Conservation (phyloP, 306 rosid genomes). For the Castanea mollissima region DNA sequence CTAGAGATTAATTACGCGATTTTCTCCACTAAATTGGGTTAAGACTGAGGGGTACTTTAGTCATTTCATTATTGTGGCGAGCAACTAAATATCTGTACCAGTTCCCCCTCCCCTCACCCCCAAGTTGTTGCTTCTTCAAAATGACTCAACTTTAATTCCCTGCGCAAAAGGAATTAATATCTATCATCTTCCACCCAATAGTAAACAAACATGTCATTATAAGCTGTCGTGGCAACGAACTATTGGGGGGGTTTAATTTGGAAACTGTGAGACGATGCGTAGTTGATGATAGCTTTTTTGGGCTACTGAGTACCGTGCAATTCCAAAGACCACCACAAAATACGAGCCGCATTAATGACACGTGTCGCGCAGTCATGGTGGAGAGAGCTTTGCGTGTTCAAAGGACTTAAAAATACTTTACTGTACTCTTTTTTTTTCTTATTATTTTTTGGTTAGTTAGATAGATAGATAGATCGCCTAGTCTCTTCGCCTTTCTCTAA, state of each 20-base stretch:
- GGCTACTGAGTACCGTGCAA: too few relatives aligned
- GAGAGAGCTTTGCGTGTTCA: not conserved
- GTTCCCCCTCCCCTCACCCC: not conserved
- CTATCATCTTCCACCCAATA: not conserved
- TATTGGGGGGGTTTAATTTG: not conserved
- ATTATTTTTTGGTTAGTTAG: too few relatives aligned
- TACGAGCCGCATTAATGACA: not conserved
- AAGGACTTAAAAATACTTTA: not conserved
- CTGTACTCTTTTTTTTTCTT: too few relatives aligned
- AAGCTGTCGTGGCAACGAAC: not conserved
- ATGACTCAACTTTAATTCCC: not conserved
- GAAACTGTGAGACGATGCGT: not conserved
- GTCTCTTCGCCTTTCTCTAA: too few relatives aligned
- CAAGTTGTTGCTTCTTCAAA: not conserved
- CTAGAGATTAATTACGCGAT: not conserved
- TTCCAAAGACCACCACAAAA: too few relatives aligned
- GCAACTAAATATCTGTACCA: conserved; percentile 19
- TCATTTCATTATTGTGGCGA: not conserved
- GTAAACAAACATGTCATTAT: not conserved
- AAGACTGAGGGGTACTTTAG: not conserved
- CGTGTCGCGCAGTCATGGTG: not conserved
- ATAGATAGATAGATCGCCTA: too few relatives aligned
- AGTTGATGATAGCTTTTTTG: not conserved
- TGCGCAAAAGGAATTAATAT: not conserved
- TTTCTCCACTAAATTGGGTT: not conserved